Evolutionary conservation across 495 filamentous ascomycete genomes (phyloP), one percentile per base, ranked within the genome.

Genomic region (Lepraria neglecta): DNA sequence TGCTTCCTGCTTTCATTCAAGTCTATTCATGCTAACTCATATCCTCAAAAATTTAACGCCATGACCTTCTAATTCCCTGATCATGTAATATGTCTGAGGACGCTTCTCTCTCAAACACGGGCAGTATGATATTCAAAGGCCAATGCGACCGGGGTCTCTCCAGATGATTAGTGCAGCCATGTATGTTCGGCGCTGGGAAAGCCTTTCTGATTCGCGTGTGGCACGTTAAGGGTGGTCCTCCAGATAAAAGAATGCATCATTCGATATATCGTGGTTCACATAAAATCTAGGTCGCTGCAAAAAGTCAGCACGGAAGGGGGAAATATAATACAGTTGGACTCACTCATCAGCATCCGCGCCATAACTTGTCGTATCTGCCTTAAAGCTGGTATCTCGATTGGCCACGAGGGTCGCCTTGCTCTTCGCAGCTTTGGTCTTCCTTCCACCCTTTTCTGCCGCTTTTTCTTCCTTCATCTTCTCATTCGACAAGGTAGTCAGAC

Each of bases 401-500:
- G 90, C 83, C 12, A 86, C 85, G 38, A 99, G 77, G 19, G 83
- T 85, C 45, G 88, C 81, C 84, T 99, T 99, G 17, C 88, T 92
- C 84, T 96, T 96, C 46, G 87, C 87, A 11, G 89, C 89, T 80
- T 97, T 97, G 62, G 77, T 87, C 82, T 97, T 99, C 87, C 97
- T 97, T 64, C 85, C 89, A 28, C 89, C 88, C 80, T 96, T 97
- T 65, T 96, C 92, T 4, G 89, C 84, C 14, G 85, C 82, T 79
- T 96, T 95, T 83, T 99, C 95, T 75, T 97, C 94, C 79, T 90
- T 95, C 90, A 96, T 89, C 82, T 94, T 97, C 83, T 99, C 95
- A 69, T 99, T 99, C 67, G 89, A 80, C 53, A 96, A 78, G 12
- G 88, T 86, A 24, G 91, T 92, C 69, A 97, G 73, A 33, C 82